Conservation (phyloP, 768 basidiomycete species). For the Agrocybe praecox region DNA sequence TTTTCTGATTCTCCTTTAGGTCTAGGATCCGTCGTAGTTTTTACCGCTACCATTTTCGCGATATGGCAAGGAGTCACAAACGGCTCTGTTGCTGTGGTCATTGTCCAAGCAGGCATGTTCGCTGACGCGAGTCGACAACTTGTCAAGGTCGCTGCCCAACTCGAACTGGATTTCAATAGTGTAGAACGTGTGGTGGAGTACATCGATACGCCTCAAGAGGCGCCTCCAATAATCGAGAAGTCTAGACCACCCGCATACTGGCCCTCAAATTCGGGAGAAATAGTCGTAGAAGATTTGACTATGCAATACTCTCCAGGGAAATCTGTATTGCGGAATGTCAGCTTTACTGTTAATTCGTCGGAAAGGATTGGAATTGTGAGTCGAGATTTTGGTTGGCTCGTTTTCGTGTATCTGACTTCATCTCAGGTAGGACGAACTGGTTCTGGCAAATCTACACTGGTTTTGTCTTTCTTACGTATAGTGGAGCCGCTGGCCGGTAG, state of each 20-base stretch:
- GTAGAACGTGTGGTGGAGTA: conserved; percentile 77
- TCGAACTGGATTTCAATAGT: conserved; percentile 76
- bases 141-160: conserved; percentile 65
- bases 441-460: conserved; percentile 65
- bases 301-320: conserved; percentile 67
- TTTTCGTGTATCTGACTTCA: conserved; percentile 1
- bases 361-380: conserved; percentile 73
- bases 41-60: conserved; percentile 69
- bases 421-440: conserved; percentile 67
- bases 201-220: conserved; percentile 67
- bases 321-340: conserved; percentile 59
- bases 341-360: conserved; percentile 58
- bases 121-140: conserved; percentile 70
- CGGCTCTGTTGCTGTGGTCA: conserved; percentile 71
- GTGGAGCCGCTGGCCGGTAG: conserved; percentile 58
- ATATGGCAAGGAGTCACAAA: conserved; percentile 56
- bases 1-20: conserved; percentile 31
- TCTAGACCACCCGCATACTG: conserved; percentile 71
- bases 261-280: conserved; percentile 61
- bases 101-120: conserved; percentile 69
- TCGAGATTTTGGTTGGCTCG: conserved; percentile 5
- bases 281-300: conserved; percentile 59
- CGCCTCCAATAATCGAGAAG: conserved; percentile 57
- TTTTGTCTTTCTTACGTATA: conserved; percentile 61
- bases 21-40: conserved; percentile 72